These are phyloP conservation scores for Cercospora sp. DNA, from an alignment of 2,329 filamentous ascomycete species.

Conservation along the genomic window DNA sequence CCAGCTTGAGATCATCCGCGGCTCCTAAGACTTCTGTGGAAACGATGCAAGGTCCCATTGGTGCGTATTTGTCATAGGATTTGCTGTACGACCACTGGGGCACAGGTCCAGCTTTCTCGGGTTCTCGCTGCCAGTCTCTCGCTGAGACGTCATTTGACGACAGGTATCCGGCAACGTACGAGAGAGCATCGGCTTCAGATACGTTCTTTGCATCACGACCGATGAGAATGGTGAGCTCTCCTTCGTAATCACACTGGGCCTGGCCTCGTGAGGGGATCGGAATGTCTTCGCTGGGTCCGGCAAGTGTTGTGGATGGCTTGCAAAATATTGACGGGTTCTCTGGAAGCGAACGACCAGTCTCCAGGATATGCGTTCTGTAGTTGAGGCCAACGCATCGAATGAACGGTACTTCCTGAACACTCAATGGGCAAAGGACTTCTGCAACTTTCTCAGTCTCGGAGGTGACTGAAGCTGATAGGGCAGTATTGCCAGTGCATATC, in stretches of 20 bases:
- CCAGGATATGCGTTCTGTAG: conserved; percentile 55
- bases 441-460: conserved; percentile 57
- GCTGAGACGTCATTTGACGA: conserved; percentile 77
- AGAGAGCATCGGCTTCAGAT: conserved; percentile 61
- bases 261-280: conserved; percentile 67
- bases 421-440: conserved; percentile 55
- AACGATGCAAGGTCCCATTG: conserved; percentile 55
- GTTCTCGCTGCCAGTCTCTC: conserved; percentile 59
- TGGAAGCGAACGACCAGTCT: conserved; percentile 65
- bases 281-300: conserved; percentile 65
- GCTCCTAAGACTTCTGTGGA: conserved; percentile 46
- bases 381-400: conserved; percentile 62
- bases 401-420: conserved; percentile 54
- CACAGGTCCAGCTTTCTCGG: conserved; percentile 48
- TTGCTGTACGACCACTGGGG: conserved; percentile 62
- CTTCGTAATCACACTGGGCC: conserved; percentile 73
- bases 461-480: conserved; percentile 51
- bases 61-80: conserved; percentile 59
- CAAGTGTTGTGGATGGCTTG: conserved; percentile 67
- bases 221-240: conserved; percentile 72
- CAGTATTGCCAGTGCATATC: conserved; percentile 50
- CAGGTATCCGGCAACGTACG: conserved; percentile 72
- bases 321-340: conserved; percentile 72
- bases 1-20: conserved; percentile 46
- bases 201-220: conserved; percentile 67